These are phyloP conservation scores for Mycena chlorophos DNA, from an alignment of 768 basidiomycete species.

Conservation along the genomic window DNA sequence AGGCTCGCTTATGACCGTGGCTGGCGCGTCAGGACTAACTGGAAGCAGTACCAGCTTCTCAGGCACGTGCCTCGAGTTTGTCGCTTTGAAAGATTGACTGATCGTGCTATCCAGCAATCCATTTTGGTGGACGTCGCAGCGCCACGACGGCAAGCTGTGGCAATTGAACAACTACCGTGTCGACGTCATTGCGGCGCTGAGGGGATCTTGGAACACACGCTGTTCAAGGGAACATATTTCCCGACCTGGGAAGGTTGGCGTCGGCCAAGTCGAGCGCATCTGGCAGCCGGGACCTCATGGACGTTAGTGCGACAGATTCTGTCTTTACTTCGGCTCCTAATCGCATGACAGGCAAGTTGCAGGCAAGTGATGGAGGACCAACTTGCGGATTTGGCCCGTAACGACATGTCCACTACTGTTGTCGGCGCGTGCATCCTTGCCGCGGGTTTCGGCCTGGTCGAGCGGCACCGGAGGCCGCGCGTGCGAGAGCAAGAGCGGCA, in stretches of 20 bases:
- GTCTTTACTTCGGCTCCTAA: no score
- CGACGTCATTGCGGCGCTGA: slow-evolving; percentile 96
- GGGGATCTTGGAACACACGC: slow-evolving; percentile 92
- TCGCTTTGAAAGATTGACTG: background rate
- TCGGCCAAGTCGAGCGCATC: no score
- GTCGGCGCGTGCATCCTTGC: no score
- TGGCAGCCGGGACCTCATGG: no score
- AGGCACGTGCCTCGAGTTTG: slow-evolving; percentile 66
- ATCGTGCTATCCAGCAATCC: slow-evolving; percentile 63
- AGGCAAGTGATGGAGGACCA: no score
- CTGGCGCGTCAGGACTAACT: slow-evolving; percentile 96
- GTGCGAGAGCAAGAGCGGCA: no score
- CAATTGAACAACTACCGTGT: slow-evolving; percentile 98
- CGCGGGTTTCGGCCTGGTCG: no score
- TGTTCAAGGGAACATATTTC: slow-evolving; percentile 98
- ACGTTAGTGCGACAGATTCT: no score
- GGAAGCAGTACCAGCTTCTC: slow-evolving; percentile 94
- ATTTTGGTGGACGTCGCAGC: slow-evolving; percentile 99
- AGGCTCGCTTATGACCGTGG: slow-evolving; percentile 97
- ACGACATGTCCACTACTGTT: no score
- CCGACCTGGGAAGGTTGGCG: slow-evolving; percentile 98
- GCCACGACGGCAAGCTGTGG: slow-evolving; percentile 96
- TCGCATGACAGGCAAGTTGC: no score
- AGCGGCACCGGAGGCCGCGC: no score
- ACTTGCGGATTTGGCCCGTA: no score